phyloP scores from a whole-genome alignment of 1,139 yeast genomes.

The Saccharomyces hybrid region DNA sequence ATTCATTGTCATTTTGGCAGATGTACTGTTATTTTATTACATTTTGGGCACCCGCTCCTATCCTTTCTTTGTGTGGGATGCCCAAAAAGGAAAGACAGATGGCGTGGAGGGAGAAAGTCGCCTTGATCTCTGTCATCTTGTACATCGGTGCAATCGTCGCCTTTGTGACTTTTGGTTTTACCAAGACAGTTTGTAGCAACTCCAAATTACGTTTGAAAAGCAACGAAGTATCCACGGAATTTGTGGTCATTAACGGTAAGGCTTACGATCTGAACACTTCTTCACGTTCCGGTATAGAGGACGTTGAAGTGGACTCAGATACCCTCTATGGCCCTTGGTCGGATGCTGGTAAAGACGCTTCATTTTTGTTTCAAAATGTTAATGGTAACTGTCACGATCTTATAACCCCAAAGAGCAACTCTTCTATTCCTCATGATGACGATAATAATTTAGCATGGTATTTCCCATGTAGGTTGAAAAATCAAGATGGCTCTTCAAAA shows the following conservation, averaged over 20 bases:
- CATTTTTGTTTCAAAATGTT: conserved; percentile 87
- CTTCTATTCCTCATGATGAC: conserved; percentile 59
- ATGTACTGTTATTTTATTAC: conserved; percentile 73
- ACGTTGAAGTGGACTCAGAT: conserved; percentile 59
- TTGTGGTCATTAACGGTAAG: conserved; percentile 71
- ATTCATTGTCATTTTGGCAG: conserved; percentile 63
- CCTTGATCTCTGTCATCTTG: conserved; percentile 65
- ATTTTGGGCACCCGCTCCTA: conserved; percentile 84
- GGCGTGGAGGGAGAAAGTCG: conserved; percentile 97
- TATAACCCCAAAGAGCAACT: conserved; percentile 62
- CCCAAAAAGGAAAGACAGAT: conserved; percentile 71
- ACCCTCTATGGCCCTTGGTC: conserved; percentile 73
- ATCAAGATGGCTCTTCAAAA: conserved; percentile 60
- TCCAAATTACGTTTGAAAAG: conserved; percentile 47
- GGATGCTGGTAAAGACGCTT: conserved; percentile 87
- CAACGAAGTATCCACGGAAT: conserved; percentile 51
- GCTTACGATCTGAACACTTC: conserved; percentile 67
- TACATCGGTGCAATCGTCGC: conserved; percentile 75
- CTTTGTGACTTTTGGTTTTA: conserved; percentile 84
- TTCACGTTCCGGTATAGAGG: conserved; percentile 73
- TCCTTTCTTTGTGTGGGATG: conserved; percentile 69
- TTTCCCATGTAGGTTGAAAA: conserved; percentile 77
- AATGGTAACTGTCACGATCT: conserved; percentile 86
- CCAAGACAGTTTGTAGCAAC: conserved; percentile 68
- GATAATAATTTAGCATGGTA: conserved; percentile 80